Evolutionary conservation across 768 basidiomycete species (phyloP).

Genomic region (Pleurotus tuber-regium): DNA sequence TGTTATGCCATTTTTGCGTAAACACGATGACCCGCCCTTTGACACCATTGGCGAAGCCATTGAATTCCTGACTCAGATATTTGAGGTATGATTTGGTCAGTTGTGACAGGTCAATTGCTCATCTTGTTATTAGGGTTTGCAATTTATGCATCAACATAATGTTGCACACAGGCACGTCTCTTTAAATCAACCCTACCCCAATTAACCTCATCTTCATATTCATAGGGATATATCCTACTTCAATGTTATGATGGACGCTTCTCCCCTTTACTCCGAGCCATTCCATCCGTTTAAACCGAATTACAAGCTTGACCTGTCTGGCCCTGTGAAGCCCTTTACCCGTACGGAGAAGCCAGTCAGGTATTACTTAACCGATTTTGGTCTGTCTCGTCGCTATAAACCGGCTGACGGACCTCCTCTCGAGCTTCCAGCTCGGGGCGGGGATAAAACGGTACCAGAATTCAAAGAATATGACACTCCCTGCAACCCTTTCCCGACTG

Average conservation of each 20-base stretch:
- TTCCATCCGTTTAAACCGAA: conserved; percentile 19
- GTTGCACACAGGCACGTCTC: conserved; percentile 20
- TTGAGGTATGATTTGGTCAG: conserved; percentile 19
- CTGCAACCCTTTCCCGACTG: conserved; percentile 32
- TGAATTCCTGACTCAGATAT: conserved; percentile 27
- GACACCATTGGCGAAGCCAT: conserved; percentile 28
- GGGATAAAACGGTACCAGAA: conserved; percentile 38
- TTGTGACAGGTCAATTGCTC: neutral
- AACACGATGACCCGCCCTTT: conserved; percentile 19
- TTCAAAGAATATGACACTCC: too few species aligned
- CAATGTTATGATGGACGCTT: conserved; percentile 25
- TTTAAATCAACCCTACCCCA: too few species aligned
- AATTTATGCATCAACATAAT: conserved; percentile 22
- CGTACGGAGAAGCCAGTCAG: conserved; percentile 22
- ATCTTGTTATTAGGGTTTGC: conserved; percentile 15
- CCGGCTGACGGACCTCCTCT: conserved; percentile 22
- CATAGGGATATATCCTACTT: neutral
- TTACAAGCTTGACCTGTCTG: conserved; percentile 16
- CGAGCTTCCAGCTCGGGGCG: conserved; percentile 31
- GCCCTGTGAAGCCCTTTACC: conserved; percentile 9
- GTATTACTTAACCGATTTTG: conserved; percentile 31
- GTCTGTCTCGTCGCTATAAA: conserved; percentile 23
- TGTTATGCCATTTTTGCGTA: conserved; percentile 17
- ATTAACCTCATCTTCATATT: too few species aligned
- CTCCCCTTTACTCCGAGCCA: conserved; percentile 15